These are phyloP conservation scores for Haplographium delicatum DNA, from an alignment of 495 filamentous ascomycete species.

Conservation along the genomic window DNA sequence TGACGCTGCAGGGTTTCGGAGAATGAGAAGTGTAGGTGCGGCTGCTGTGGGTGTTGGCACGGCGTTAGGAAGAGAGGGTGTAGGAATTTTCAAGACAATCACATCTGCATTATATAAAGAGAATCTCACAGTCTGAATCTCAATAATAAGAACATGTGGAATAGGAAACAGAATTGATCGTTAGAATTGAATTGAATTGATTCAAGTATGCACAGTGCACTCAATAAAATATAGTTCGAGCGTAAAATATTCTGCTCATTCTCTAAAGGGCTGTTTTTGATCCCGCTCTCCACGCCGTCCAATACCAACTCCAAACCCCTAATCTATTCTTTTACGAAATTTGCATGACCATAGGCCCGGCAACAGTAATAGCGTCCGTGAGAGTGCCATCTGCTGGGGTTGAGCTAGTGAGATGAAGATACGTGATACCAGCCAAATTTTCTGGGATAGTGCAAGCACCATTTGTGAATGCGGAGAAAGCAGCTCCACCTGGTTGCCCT, in stretches of 20 bases:
- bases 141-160: too few relatives aligned
- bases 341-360: slow-evolving; percentile 43
- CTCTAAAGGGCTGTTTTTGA: neutral
- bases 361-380: slow-evolving; percentile 39
- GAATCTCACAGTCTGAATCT: too few relatives aligned
- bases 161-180: too few relatives aligned
- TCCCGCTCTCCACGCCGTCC: neutral
- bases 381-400: slow-evolving; percentile 33
- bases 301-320: neutral
- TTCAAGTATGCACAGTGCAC: slow-evolving; percentile 1
- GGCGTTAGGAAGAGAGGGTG: slow-evolving; percentile 54
- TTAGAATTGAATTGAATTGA: neutral
- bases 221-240: slow-evolving; percentile 3
- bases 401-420: slow-evolving; percentile 39
- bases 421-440: slow-evolving; percentile 41
- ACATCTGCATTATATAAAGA: slow-evolving; percentile 12
- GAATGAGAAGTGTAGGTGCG: slow-evolving; percentile 62
- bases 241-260: slow-evolving; percentile 2
- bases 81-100: slow-evolving; percentile 55
- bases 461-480: slow-evolving; percentile 44
- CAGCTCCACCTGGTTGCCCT: slow-evolving; percentile 37
- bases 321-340: slow-evolving; percentile 34
- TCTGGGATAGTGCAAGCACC: slow-evolving; percentile 37
- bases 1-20: slow-evolving; percentile 48
- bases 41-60: slow-evolving; percentile 58